Evolutionary conservation across 257 asterid genomes (phyloP), one percentile per base, ranked within the genome.

Genomic region (Ajuga chamaepitys): DNA sequence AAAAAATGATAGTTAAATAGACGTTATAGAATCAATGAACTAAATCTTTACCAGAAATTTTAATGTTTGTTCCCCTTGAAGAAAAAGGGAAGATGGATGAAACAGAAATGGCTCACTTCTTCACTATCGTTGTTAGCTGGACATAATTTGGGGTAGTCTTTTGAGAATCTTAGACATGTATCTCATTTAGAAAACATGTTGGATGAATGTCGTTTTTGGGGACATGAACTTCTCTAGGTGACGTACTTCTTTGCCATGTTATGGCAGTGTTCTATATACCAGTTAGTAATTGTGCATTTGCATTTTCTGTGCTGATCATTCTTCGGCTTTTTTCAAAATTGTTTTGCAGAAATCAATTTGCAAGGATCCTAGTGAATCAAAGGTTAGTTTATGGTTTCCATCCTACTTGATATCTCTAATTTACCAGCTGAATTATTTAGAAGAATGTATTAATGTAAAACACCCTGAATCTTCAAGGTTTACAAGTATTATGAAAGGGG

Each of bases 321-420:
- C 3, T 13, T 60, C 46, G 52, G 41, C 62, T 46, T 5, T 53
- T 58, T 66, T 32, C 55, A 58, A 12, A 13, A 40, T 67, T 70
- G 54, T 59, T 62, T 72, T 79, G 79, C 95, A 90, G 97, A 94
- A 74, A 74, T 67, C 97, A 74, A 82, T 94, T 66, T 85, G 83
- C 85, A 88, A 81, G 91, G 97, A 86, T 62, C 89, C 95, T 44
- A 64, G 60, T 53, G 89, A 76, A 38, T 65, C 90, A 34, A 86
- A 85, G 93, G 99, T 93, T 74, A 53, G 94, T 65, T 26, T 71
- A 42, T 54, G 67, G 56, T 66, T 13, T 17, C 28, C 40, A 11
- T 30, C 58, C 41, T 28, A 68, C 45, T 21, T 57, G 41, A 26
- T 18, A 18, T 61, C 57, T 64, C 62, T 48, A 16, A n/a, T 42